Percentiles rank a stretch among this genome's conserved stretches.
phyloP scores from a whole-genome alignment of 2,329 filamentous ascomycete species.

The Ambrosiella xylebori region DNA sequence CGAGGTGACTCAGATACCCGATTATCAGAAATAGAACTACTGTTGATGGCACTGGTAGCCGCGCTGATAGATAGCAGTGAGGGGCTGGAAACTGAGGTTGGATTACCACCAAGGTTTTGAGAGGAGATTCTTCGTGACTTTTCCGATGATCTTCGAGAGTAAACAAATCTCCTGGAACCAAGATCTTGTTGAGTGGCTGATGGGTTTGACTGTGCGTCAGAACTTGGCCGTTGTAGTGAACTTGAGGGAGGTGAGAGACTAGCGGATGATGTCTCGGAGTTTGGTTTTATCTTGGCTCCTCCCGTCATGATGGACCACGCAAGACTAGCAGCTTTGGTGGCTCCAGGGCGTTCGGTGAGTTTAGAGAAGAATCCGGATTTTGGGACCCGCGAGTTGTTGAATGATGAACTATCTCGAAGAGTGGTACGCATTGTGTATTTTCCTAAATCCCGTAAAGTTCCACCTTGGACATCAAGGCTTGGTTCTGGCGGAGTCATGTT shows the following conservation, averaged over 20 bases:
- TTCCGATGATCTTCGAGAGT: conserved; percentile 12
- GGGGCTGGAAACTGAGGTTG: conserved; percentile 25
- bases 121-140: conserved; percentile 14
- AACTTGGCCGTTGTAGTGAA: background rate
- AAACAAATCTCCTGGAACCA: conserved; percentile 34
- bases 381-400: conserved; percentile 25
- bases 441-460: conserved; percentile 30
- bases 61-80: conserved; percentile 37
- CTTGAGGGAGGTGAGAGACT: background rate
- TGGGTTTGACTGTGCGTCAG: background rate
- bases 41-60: conserved; percentile 34
- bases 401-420: conserved; percentile 31
- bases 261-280: background rate
- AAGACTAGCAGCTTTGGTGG: conserved; percentile 46
- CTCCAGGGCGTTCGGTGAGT: conserved; percentile 20
- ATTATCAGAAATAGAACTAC: conserved; percentile 10
- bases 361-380: conserved; percentile 19
- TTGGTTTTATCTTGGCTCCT: conserved; percentile 11
- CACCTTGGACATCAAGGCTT: background rate
- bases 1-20: background rate
- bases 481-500: background rate
- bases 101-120: conserved; percentile 20
- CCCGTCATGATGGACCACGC: conserved; percentile 33
- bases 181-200: conserved; percentile 32
- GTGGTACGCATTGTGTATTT: conserved; percentile 47